Evolutionary conservation across 179 eudicot genomes (phyloP).

Genomic region (Spergularia azorica): DNA sequence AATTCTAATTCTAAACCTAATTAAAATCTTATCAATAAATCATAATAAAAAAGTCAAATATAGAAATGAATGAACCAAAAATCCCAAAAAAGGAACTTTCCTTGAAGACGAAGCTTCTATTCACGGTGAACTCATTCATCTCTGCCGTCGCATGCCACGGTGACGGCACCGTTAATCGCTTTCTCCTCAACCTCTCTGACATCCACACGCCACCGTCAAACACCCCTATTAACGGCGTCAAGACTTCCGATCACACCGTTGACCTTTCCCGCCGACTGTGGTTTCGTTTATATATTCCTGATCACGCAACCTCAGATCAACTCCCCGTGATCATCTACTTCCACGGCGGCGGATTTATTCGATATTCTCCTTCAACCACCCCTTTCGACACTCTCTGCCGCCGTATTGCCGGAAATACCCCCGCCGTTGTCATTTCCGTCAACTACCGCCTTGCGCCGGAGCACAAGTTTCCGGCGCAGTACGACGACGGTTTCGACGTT

Average conservation of each 20-base stretch:
- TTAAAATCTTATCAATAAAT: too few species aligned
- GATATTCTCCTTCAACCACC: constrained; percentile 22
- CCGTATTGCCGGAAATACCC: constrained; percentile 14
- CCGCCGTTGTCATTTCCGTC: constrained; percentile 29
- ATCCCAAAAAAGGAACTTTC: constrained; percentile 16
- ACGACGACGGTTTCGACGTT: constrained; percentile 33
- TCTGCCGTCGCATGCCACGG: constrained; percentile 9
- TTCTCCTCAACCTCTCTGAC: constrained; percentile 26
- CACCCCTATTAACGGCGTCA: constrained; percentile 25
- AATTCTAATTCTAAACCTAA: too few species aligned
- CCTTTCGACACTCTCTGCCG: constrained; percentile 28
- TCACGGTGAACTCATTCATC: neutral
- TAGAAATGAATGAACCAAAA: too few species aligned
- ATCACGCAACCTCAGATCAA: constrained; percentile 15
- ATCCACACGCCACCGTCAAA: constrained; percentile 18
- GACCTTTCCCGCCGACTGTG: constrained; percentile 15
- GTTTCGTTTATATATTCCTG: constrained; percentile 13
- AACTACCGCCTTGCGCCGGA: constrained; percentile 38
- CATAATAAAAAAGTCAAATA: too few species aligned
- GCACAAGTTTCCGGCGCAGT: constrained; percentile 21
- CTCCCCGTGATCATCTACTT: constrained; percentile 31
- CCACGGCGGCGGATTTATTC: constrained; percentile 40
- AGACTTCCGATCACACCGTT: constrained; percentile 28
- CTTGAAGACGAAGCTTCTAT: constrained; percentile 10
- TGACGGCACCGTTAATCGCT: constrained; percentile 39